Conservation (phyloP, 192 early-diverging fungal species). For the Coemansia sp. region DNA sequence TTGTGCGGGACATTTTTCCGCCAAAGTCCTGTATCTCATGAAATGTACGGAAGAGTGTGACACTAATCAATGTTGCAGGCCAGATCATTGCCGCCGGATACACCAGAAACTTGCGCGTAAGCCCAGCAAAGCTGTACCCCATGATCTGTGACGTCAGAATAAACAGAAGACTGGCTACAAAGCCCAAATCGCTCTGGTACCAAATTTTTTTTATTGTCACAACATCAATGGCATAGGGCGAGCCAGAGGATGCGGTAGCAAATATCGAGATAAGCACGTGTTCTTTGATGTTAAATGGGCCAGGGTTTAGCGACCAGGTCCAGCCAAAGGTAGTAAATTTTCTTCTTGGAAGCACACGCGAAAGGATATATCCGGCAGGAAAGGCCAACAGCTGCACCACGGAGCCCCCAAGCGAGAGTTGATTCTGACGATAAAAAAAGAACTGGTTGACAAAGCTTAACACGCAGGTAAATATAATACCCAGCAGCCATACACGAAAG, state of each 20-base stretch:
- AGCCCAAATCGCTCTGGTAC: constrained; percentile 70
- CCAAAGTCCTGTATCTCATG: constrained; percentile 66
- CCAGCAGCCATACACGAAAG: constrained; percentile 69
- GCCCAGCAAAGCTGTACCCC: constrained; percentile 68
- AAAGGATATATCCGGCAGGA: constrained; percentile 67
- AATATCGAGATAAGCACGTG: constrained; percentile 80
- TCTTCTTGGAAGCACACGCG: constrained; percentile 58
- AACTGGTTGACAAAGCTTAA: constrained; percentile 74
- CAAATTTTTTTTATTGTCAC: constrained; percentile 67
- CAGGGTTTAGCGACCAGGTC: constrained; percentile 67
- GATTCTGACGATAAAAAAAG: constrained; percentile 83
- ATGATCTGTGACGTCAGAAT: constrained; percentile 69
- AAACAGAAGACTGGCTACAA: constrained; percentile 63
- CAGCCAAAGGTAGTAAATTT: constrained; percentile 56
- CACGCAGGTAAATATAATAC: constrained; percentile 62
- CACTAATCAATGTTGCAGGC: constrained; percentile 74
- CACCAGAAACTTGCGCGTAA: constrained; percentile 75
- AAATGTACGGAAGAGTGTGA: constrained; percentile 75
- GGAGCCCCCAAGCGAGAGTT: constrained; percentile 65
- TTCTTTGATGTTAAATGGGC: constrained; percentile 85
- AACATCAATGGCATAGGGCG: constrained; percentile 73
- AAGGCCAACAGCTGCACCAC: constrained; percentile 74
- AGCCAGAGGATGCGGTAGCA: constrained; percentile 68
- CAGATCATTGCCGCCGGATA: constrained; percentile 84
- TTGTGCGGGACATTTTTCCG: constrained; percentile 55